phyloP scores from a whole-genome alignment of 2,329 filamentous ascomycete species.

The Fusarium anthophilum region DNA sequence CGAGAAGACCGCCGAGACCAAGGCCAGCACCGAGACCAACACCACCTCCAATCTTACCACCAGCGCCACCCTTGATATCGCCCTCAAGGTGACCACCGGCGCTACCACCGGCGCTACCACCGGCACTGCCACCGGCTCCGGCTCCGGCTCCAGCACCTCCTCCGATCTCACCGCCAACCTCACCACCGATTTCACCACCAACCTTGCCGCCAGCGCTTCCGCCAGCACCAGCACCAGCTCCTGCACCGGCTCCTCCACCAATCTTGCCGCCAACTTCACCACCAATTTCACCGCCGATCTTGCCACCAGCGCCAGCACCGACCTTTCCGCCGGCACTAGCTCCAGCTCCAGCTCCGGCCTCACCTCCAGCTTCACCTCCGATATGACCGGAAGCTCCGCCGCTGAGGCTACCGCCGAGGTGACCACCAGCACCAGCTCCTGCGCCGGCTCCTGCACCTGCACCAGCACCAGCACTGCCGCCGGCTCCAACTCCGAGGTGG shows the following conservation, averaged over 20 bases:
- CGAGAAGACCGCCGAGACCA: slow-evolving; percentile 2
- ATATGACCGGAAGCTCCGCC: neutral
- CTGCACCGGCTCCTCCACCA: neutral
- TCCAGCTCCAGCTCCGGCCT: neutral
- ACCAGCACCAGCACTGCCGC: neutral
- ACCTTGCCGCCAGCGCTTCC: no score
- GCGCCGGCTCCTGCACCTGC: neutral
- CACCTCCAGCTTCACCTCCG: neutral
- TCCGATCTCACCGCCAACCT: no score
- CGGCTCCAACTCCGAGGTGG: slow-evolving; percentile 10
- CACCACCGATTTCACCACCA: no score
- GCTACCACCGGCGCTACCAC: neutral
- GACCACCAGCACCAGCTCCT: neutral
- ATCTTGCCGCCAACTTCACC: neutral
- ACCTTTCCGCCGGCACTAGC: neutral
- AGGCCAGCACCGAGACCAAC: neutral
- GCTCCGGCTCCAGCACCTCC: neutral
- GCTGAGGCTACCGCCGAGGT: neutral
- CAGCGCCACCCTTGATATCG: neutral
- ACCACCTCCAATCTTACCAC: neutral
- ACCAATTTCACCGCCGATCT: neutral
- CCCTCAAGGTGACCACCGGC: neutral
- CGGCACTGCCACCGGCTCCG: neutral
- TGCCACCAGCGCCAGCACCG: neutral
- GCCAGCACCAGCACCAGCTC: neutral